phyloP scores from a whole-genome alignment of 2,329 filamentous ascomycete species.

The Aspergillus udagawae region DNA sequence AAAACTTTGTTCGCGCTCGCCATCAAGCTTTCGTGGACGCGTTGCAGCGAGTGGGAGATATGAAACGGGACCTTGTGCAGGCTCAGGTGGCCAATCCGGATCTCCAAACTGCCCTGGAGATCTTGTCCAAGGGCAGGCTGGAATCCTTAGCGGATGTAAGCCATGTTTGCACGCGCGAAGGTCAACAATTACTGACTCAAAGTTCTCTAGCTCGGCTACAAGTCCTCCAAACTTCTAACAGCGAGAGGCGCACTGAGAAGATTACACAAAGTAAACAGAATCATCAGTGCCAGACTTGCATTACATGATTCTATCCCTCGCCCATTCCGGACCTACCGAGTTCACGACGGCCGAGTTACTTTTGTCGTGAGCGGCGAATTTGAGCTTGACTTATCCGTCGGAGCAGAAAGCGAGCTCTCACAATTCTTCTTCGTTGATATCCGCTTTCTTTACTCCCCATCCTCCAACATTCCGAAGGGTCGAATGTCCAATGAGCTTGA shows the following conservation, averaged over 20 bases:
- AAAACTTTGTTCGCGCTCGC: constrained; percentile 65
- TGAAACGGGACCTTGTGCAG: constrained; percentile 68
- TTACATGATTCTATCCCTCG: constrained; percentile 77
- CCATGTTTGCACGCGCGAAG: constrained; percentile 11
- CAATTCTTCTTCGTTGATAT: constrained; percentile 96
- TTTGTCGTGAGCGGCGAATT: constrained; percentile 82
- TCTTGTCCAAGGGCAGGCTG: constrained; percentile 73
- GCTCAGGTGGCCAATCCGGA: constrained; percentile 86
- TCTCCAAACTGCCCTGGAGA: constrained; percentile 79
- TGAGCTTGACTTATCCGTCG: constrained; percentile 87
- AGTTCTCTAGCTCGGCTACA: constrained; percentile 62
- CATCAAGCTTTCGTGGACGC: constrained; percentile 58
- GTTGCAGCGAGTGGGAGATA: constrained; percentile 61
- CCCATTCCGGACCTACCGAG: constrained; percentile 72
- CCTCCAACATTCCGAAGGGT: constrained; percentile 59
- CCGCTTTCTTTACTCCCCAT: constrained; percentile 74
- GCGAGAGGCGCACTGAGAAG: constrained; percentile 68
- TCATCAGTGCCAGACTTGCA: constrained; percentile 77
- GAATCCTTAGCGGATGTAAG: constrained; percentile 74
- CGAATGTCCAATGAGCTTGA: constrained; percentile 65
- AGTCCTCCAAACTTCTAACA: constrained; percentile 67
- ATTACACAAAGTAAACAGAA: constrained; percentile 76
- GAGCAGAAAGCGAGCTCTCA: constrained; percentile 73
- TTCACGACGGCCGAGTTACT: constrained; percentile 82
- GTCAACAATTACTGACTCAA: constrained; percentile 14